phyloP scores from a whole-genome alignment of 768 basidiomycete species.

The Gymnopilus dilepis region DNA sequence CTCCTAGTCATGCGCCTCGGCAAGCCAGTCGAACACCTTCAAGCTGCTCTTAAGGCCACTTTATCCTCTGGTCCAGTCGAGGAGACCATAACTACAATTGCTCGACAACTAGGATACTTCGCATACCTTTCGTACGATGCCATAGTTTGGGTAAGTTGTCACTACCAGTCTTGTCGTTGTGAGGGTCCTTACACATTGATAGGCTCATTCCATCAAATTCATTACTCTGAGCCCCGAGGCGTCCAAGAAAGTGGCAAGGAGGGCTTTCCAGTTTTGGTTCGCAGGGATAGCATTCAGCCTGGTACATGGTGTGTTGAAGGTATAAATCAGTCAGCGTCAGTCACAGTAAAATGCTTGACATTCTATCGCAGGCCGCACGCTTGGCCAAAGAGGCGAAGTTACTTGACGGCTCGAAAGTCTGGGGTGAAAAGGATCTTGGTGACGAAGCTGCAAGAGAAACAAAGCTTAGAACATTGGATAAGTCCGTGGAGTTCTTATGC shows the following conservation, averaged over 20 bases:
- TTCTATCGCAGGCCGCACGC: conserved; percentile 53
- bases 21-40: conserved; percentile 93
- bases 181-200: no score
- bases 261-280: conserved; percentile 87
- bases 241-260: conserved; percentile 61
- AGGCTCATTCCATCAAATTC: conserved; percentile 75
- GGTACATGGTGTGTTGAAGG: conserved; percentile 71
- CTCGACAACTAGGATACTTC: conserved; percentile 87
- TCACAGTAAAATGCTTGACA: not conserved
- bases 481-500: conserved; percentile 44
- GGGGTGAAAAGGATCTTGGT: conserved; percentile 72
- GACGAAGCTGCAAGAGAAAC: conserved; percentile 69
- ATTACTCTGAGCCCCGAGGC: conserved; percentile 64
- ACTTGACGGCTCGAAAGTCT: conserved; percentile 47
- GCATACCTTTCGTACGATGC: conserved; percentile 85
- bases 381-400: conserved; percentile 64
- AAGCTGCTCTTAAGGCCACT: conserved; percentile 81
- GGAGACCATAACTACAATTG: conserved; percentile 81
- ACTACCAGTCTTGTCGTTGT: no score
- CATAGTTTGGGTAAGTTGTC: conserved; percentile 86
- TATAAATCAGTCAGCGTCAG: conserved; percentile 26
- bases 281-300: conserved; percentile 86
- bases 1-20: conserved; percentile 85
- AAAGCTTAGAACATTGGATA: conserved; percentile 59
- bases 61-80: conserved; percentile 56